Percentiles rank a stretch among this genome's conserved stretches.
Evolutionary conservation across 75 land plant genomes (phyloP).

Genomic region (Picea glauca): DNA sequence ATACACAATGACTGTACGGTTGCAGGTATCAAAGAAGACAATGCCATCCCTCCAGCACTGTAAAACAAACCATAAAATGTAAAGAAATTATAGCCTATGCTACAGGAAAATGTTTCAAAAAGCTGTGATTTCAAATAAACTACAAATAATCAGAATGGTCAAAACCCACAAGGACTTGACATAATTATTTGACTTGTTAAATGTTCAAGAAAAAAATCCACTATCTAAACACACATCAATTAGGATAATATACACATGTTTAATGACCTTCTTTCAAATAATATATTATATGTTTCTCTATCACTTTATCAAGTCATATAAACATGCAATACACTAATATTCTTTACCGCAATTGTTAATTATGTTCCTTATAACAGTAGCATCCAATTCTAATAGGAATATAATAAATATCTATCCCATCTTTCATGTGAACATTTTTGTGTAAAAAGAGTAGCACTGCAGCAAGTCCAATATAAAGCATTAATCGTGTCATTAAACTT

Average conservation of each 20-base stretch:
- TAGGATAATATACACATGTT: background rate
- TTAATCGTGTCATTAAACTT: too few relatives aligned
- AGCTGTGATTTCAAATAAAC: background rate
- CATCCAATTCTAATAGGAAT: too few relatives aligned
- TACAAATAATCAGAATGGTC: background rate
- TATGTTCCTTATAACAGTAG: too few relatives aligned
- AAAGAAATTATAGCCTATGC: background rate
- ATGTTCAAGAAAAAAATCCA: background rate
- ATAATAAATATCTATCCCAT: too few relatives aligned
- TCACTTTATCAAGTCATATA: too few relatives aligned
- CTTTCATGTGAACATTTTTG: too few relatives aligned
- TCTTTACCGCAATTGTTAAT: too few relatives aligned
- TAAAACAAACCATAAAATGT: constrained; percentile 8
- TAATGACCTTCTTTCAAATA: too few relatives aligned
- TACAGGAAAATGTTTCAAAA: background rate
- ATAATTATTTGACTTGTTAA: background rate
- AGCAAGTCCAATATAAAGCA: too few relatives aligned
- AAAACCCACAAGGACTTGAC: background rate
- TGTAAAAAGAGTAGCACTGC: too few relatives aligned
- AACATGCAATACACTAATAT: too few relatives aligned
- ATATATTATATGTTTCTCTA: too few relatives aligned
- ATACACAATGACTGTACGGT: constrained; percentile 71
- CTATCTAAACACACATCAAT: background rate
- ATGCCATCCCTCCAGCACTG: constrained; percentile 99
- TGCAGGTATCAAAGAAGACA: constrained; percentile 77